Conservation (phyloP, 805 yeast species). For the Cyberlindnera maclurae region DNA sequence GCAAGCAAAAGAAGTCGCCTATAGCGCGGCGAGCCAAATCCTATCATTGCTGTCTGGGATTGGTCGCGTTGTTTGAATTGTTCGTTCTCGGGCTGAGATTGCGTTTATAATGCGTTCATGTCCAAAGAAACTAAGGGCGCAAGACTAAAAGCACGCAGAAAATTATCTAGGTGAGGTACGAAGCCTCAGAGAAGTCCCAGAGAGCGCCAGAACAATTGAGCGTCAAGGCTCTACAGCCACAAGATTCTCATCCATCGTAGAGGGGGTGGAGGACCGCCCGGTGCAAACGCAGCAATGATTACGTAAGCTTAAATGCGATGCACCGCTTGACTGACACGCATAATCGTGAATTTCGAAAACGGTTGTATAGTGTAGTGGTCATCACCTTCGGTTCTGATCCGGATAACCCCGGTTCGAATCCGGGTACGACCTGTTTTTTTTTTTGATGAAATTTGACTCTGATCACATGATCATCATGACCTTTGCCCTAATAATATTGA, state of each 20-base stretch:
- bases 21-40: neutral
- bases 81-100: neutral
- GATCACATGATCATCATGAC: too few species aligned
- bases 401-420: constrained; percentile 29
- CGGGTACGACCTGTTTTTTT: constrained; percentile 25
- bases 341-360: neutral
- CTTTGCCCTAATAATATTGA: too few species aligned
- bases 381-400: constrained; percentile 29
- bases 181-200: too few species aligned
- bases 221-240: too few species aligned
- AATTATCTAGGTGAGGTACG: too few species aligned
- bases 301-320: neutral
- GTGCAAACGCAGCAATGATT: neutral
- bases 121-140: too few species aligned
- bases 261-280: too few species aligned
- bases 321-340: neutral
- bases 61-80: neutral
- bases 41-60: neutral
- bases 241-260: too few species aligned
- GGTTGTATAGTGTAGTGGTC: constrained; percentile 24
- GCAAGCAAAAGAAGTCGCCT: neutral
- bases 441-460: neutral
- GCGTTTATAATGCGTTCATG: too few species aligned
- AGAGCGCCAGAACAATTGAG: too few species aligned
- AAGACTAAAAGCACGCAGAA: too few species aligned